Evolutionary conservation across 2,329 filamentous ascomycete species (phyloP).

Genomic region (Metarhizium anisopliae): DNA sequence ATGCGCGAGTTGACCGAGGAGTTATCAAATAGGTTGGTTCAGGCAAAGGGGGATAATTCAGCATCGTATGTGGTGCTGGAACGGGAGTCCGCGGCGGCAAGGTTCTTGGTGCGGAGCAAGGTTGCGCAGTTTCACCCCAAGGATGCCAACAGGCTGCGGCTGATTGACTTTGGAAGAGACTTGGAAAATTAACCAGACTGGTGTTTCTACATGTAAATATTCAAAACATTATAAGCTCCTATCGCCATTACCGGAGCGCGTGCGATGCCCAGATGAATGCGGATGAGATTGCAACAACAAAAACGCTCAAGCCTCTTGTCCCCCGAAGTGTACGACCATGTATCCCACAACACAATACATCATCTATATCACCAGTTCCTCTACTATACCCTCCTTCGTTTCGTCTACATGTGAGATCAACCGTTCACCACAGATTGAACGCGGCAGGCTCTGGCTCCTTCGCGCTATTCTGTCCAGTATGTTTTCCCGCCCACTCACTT

Average conservation of each 20-base stretch:
- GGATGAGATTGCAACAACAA: background rate
- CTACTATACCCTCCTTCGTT: background rate
- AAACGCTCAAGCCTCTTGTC: background rate
- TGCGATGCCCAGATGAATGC: no score
- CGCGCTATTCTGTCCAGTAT: background rate
- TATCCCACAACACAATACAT: background rate
- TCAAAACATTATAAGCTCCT: no score
- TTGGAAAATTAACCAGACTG: conserved; percentile 38
- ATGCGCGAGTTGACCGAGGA: conserved; percentile 52
- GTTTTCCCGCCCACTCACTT: conserved; percentile 1
- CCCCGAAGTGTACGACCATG: background rate
- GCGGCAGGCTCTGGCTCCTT: background rate
- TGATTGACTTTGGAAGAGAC: conserved; percentile 57
- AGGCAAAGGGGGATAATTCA: conserved; percentile 44
- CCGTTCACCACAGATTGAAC: conserved; percentile 1
- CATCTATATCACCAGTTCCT: background rate
- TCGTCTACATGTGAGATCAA: background rate
- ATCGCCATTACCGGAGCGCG: no score
- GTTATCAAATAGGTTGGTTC: conserved; percentile 48
- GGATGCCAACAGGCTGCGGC: conserved; percentile 48
- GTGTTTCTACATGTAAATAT: background rate
- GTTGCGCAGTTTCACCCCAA: conserved; percentile 58
- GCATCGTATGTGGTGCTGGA: conserved; percentile 49
- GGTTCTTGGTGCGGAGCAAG: conserved; percentile 56
- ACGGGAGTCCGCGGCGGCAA: conserved; percentile 52